Evolutionary conservation across 495 filamentous ascomycete genomes (phyloP).

Genomic region (Sporormia fimetaria): DNA sequence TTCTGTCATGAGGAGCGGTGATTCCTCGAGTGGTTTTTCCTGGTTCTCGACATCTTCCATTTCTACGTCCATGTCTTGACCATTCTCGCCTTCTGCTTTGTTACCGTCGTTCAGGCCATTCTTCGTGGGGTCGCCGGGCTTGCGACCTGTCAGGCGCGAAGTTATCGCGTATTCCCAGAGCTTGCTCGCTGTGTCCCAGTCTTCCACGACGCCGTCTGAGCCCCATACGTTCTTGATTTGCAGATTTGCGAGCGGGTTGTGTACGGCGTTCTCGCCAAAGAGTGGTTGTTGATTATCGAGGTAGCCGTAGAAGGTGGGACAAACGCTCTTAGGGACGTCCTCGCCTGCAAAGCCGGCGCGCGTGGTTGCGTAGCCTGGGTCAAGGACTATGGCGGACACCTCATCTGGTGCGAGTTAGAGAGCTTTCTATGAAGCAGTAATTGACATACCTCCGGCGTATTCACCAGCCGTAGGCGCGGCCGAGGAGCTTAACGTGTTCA

Average conservation of each 20-base stretch:
- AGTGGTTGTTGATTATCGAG: constrained; percentile 50
- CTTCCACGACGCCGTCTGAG: constrained; percentile 81
- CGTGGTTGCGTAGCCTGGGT: constrained; percentile 78
- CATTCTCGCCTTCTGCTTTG: constrained; percentile 21
- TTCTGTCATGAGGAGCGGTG: constrained; percentile 88
- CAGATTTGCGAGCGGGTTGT: constrained; percentile 60
- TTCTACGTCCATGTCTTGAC: constrained; percentile 42
- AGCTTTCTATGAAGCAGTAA: neutral
- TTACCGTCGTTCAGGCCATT: constrained; percentile 63
- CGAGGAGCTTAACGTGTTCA: constrained; percentile 23
- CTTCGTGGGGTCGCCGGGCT: constrained; percentile 49
- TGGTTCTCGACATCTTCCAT: constrained; percentile 56
- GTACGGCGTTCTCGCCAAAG: constrained; percentile 80
- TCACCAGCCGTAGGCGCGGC: constrained; percentile 22
- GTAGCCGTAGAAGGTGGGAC: constrained; percentile 75
- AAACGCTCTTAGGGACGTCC: constrained; percentile 87
- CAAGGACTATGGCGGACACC: constrained; percentile 90
- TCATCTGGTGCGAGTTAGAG: constrained; percentile 47
- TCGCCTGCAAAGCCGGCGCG: constrained; percentile 96
- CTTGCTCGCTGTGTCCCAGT: constrained; percentile 86
- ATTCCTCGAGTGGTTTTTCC: constrained; percentile 75
- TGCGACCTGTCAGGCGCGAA: constrained; percentile 59
- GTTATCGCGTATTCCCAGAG: constrained; percentile 84
- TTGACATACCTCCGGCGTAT: constrained; percentile 25
- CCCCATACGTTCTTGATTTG: constrained; percentile 84